These are phyloP conservation scores for Metschnikowia amazonensis DNA, from an alignment of 805 yeast species.

Conservation along the genomic window DNA sequence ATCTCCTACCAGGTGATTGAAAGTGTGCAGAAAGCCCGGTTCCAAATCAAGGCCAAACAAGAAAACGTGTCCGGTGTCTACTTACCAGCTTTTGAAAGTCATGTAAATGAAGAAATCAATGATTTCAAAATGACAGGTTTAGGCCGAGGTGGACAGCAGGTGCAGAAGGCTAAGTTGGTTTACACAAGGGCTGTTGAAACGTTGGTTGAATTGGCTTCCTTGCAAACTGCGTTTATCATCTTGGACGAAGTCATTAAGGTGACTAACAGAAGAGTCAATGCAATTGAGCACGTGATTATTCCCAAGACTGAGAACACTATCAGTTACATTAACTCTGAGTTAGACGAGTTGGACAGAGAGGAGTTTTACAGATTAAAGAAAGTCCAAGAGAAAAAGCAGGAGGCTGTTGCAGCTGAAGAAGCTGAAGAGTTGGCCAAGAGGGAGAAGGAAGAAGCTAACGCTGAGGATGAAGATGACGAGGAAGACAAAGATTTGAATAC, in stretches of 20 bases:
- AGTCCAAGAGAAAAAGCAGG: slow-evolving; percentile 91
- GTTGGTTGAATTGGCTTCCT: slow-evolving; percentile 88
- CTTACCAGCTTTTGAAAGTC: slow-evolving; percentile 87
- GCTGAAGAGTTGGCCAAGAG: slow-evolving; percentile 38
- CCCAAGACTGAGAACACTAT: slow-evolving; percentile 98
- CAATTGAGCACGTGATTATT: slow-evolving; percentile 95
- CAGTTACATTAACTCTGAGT: slow-evolving; percentile 84
- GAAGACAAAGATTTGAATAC: slow-evolving; percentile 6
- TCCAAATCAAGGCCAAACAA: slow-evolving; percentile 85
- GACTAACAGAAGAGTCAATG: slow-evolving; percentile 96
- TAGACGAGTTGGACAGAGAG: slow-evolving; percentile 97
- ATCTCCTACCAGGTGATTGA: slow-evolving; percentile 95
- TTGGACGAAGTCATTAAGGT: slow-evolving; percentile 97
- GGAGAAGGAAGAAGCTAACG: slow-evolving; percentile 15
- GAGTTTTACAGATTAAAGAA: slow-evolving; percentile 95
- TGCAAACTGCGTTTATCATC: slow-evolving; percentile 95
- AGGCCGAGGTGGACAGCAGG: slow-evolving; percentile 98
- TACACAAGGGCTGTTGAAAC: slow-evolving; percentile 97
- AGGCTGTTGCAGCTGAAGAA: slow-evolving; percentile 65
- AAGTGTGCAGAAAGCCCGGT: slow-evolving; percentile 84
- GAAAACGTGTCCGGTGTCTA: slow-evolving; percentile 96
- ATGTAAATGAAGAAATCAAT: slow-evolving; percentile 76
- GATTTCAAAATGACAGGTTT: slow-evolving; percentile 95
- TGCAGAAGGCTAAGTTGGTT: slow-evolving; percentile 87
- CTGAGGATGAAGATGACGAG: slow-evolving; percentile 16